Evolutionary conservation across 805 yeast genomes (phyloP).

Genomic region (Lipomyces starkeyi): DNA sequence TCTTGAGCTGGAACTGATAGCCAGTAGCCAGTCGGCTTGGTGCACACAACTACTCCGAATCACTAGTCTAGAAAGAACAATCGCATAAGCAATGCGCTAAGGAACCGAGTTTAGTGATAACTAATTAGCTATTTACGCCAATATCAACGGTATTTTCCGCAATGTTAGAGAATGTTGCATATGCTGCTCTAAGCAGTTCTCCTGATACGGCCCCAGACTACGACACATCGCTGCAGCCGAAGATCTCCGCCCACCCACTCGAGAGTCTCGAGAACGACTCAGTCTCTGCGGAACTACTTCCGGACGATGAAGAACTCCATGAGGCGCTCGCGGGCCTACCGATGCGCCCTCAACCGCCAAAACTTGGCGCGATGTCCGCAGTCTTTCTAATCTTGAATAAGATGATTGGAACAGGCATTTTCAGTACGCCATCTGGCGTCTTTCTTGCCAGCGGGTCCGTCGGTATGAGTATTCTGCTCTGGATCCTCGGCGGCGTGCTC

Average conservation of each 20-base stretch:
- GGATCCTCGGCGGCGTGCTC: conserved; percentile 68
- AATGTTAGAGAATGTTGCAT: conserved; percentile 3
- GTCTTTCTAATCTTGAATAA: conserved; percentile 61
- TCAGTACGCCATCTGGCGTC: conserved; percentile 69
- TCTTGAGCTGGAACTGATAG: background rate
- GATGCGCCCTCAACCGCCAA: conserved; percentile 7
- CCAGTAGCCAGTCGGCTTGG: background rate
- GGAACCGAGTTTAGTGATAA: background rate
- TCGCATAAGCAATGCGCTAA: background rate
- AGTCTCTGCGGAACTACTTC: background rate
- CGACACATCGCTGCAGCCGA: background rate
- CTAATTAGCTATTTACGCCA: background rate
- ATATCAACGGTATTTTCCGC: background rate
- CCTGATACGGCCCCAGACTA: background rate
- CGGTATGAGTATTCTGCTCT: conserved; percentile 60
- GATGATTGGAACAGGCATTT: conserved; percentile 78
- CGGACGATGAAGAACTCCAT: conserved; percentile 21
- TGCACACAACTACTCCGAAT: background rate
- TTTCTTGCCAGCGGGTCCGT: conserved; percentile 63
- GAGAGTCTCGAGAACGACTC: background rate
- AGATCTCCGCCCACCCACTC: conserved; percentile 1
- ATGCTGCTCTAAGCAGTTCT: background rate
- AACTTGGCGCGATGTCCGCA: conserved; percentile 47
- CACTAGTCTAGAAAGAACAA: background rate
- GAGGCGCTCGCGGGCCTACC: conserved; percentile 31